A percentile compares a stretch with the other conserved stretches of the same genome.
Conservation (phyloP, 306 rosid genomes). For the Rosa rugosa region DNA sequence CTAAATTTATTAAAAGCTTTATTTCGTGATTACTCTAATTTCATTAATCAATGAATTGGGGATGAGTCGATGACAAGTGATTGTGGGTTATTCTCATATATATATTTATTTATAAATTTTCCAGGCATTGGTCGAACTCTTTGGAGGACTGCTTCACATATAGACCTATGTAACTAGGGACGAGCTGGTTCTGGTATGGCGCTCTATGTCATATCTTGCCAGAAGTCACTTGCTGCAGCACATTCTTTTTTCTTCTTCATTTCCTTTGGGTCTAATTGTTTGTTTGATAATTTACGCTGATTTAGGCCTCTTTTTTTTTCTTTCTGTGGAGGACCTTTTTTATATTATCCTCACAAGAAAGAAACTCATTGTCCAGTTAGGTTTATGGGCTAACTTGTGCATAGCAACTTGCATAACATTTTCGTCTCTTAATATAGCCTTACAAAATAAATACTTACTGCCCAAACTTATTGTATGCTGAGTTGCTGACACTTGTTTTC, state of each 20-base stretch:
- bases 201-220: conserved; percentile 10
- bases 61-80: neutral
- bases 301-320: conserved; percentile 29
- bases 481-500: too few relatives aligned
- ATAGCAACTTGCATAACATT: conserved; percentile 16
- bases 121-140: conserved; percentile 31
- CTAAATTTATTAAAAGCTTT: neutral
- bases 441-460: neutral
- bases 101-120: conserved; percentile 18
- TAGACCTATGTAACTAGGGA: conserved; percentile 29
- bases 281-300: conserved; percentile 32
- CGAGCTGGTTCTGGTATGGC: conserved; percentile 29
- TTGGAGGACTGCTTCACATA: conserved; percentile 30
- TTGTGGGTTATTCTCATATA: neutral
- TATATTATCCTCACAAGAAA: conserved; percentile 16
- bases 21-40: neutral
- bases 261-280: conserved; percentile 30
- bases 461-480: neutral
- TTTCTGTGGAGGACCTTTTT: conserved; percentile 34
- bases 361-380: conserved; percentile 27
- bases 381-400: conserved; percentile 24
- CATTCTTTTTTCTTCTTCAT: conserved; percentile 9
- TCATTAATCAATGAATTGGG: neutral
- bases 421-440: neutral
- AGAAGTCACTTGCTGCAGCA: conserved; percentile 29